Evolutionary conservation across 129 eudicot species (phyloP).

Genomic region (Smallanthus sonchifolius): DNA sequence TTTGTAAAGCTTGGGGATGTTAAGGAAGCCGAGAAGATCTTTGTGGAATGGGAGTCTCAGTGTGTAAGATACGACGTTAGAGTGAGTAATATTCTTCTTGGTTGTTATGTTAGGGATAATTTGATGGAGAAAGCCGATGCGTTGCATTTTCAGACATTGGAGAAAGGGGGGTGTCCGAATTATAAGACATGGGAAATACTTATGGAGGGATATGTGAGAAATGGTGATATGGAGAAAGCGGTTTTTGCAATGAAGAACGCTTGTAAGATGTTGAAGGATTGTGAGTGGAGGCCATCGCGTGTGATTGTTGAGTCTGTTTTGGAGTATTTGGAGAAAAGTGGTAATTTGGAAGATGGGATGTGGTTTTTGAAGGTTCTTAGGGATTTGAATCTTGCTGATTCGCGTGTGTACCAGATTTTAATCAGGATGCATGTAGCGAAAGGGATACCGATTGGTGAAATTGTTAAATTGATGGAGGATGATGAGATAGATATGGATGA

Average conservation of each 20-base stretch:
- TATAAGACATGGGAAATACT: conserved; percentile 68
- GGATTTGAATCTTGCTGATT: conserved; percentile 36
- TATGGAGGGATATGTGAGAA: conserved; percentile 52
- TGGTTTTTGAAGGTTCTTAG: conserved; percentile 37
- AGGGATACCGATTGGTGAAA: conserved; percentile 22
- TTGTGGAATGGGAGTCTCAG: conserved; percentile 48
- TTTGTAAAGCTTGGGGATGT: conserved; percentile 46
- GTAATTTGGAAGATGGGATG: conserved; percentile 38
- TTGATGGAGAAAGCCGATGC: conserved; percentile 47
- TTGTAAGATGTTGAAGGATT: conserved; percentile 24
- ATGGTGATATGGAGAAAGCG: conserved; percentile 37
- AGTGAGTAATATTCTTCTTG: conserved; percentile 59
- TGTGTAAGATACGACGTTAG: conserved; percentile 53
- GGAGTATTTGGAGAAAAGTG: conserved; percentile 34
- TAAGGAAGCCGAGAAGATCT: conserved; percentile 47
- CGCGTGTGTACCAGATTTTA: conserved; percentile 32
- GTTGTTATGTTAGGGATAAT: conserved; percentile 49
- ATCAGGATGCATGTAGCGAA: conserved; percentile 30
- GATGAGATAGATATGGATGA: conserved; percentile 46
- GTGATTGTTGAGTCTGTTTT: conserved; percentile 32
- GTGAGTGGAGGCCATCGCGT: conserved; percentile 50
- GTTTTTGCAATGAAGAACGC: conserved; percentile 42
- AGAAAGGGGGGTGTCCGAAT: conserved; percentile 52
- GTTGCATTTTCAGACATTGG: conserved; percentile 42
- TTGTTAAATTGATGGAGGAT: conserved; percentile 41